phyloP scores from a whole-genome alignment of 495 filamentous ascomycete genomes.

The Neurospora tetraspora region DNA sequence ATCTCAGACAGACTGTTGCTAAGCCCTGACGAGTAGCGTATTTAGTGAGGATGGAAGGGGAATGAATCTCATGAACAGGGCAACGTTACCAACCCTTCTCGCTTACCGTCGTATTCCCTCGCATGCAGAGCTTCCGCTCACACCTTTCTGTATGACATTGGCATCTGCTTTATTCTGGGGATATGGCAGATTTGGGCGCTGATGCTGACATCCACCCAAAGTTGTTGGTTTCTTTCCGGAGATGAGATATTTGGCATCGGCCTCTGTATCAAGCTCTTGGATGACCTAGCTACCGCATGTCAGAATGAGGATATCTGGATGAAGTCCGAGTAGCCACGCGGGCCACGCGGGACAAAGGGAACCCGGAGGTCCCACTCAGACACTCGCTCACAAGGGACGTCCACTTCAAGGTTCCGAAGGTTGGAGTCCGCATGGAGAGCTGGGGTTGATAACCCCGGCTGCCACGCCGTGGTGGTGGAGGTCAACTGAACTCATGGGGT shows the following conservation, averaged over 20 bases:
- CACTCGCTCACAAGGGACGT: not conserved
- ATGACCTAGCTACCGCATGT: too few species aligned
- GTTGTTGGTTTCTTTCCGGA: not conserved
- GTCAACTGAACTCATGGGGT: conserved; percentile 11
- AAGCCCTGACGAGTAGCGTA: not conserved
- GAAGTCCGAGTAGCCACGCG: not conserved
- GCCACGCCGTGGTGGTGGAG: not conserved
- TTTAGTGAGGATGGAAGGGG: not conserved
- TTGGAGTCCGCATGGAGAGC: not conserved
- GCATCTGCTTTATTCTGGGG: not conserved
- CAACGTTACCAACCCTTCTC: not conserved
- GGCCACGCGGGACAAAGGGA: not conserved
- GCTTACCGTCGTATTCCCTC: not conserved
- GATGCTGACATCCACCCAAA: not conserved
- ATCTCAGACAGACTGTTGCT: not conserved
- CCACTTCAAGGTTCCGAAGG: not conserved
- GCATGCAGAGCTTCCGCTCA: not conserved
- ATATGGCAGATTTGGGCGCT: not conserved
- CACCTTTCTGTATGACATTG: not conserved
- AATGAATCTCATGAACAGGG: not conserved
- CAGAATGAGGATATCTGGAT: not conserved
- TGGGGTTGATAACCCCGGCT: not conserved
- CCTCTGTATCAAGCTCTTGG: not conserved
- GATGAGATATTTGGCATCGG: not conserved
- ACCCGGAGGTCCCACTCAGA: not conserved